phyloP scores from a whole-genome alignment of 2,329 filamentous ascomycete species.

The Sporothrix mexicana region DNA sequence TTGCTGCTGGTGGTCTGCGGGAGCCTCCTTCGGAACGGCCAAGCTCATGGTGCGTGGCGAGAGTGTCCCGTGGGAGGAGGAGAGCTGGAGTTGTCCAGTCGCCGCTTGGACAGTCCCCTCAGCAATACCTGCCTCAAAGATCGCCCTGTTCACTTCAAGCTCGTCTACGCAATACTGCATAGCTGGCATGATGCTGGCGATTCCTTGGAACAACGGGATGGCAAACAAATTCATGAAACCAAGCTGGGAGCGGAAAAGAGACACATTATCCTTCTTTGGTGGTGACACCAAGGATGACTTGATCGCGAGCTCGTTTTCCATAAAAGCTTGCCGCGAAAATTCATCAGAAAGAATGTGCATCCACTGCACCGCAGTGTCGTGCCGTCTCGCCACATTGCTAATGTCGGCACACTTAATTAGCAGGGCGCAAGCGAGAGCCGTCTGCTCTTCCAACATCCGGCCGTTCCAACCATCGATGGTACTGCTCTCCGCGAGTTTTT shows the following conservation, averaged over 20 bases:
- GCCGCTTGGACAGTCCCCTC: slow-evolving; percentile 64
- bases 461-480: slow-evolving; percentile 76
- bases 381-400: slow-evolving; percentile 91
- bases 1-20: slow-evolving; percentile 31
- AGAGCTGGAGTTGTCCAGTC: slow-evolving; percentile 43
- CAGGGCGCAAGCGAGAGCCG: slow-evolving; percentile 82
- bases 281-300: slow-evolving; percentile 84
- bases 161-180: slow-evolving; percentile 86
- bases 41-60: slow-evolving; percentile 55
- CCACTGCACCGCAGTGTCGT: slow-evolving; percentile 84
- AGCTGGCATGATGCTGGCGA: slow-evolving; percentile 82
- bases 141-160: slow-evolving; percentile 74
- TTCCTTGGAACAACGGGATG: slow-evolving; percentile 85
- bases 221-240: slow-evolving; percentile 98
- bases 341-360: slow-evolving; percentile 94
- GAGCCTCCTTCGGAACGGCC: slow-evolving; percentile 39
- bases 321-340: slow-evolving; percentile 88
- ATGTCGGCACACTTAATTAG: slow-evolving; percentile 99
- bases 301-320: slow-evolving; percentile 88
- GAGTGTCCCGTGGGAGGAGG: slow-evolving; percentile 50
- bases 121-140: slow-evolving; percentile 73
- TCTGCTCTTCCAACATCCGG: slow-evolving; percentile 76
- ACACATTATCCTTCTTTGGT: slow-evolving; percentile 81
- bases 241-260: slow-evolving; percentile 85
- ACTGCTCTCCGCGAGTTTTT: slow-evolving; percentile 72